These are phyloP conservation scores for Cyberlindnera maritima DNA, from an alignment of 805 yeast genomes.

Conservation along the genomic window DNA sequence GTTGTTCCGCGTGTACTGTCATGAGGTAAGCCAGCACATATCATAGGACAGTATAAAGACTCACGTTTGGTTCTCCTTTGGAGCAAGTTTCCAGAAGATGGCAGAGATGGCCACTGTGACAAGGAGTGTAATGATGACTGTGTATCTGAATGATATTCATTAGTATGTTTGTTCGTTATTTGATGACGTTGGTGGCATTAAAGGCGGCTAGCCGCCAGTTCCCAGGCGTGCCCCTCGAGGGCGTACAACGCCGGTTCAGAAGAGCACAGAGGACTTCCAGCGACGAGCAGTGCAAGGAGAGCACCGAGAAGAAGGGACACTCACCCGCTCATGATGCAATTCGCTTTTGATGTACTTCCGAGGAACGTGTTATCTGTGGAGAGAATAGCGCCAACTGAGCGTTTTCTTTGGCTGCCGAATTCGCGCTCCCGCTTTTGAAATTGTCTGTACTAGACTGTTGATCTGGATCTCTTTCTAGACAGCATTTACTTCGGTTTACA, in stretches of 20 bases:
- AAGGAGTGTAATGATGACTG: constrained; percentile 11
- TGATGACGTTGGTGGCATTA: not conserved
- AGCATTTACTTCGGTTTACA: too few relatives aligned
- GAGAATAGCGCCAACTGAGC: not conserved
- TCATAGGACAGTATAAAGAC: not conserved
- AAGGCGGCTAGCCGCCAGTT: not conserved
- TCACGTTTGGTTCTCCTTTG: constrained; percentile 71
- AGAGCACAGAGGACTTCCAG: not conserved
- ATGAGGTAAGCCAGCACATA: not conserved
- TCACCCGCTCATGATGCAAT: constrained; percentile 13
- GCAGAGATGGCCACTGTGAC: constrained; percentile 44
- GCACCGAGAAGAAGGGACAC: not conserved
- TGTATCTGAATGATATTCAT: constrained; percentile 5
- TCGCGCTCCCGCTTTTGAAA: not conserved
- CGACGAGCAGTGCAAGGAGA: not conserved
- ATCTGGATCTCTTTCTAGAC: not conserved
- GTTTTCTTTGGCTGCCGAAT: constrained; percentile 9
- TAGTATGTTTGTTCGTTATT: constrained; percentile 1
- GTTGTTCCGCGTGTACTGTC: not conserved
- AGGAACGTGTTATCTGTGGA: not conserved
- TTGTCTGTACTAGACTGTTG: not conserved
- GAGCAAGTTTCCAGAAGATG: constrained; percentile 83
- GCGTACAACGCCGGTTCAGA: not conserved
- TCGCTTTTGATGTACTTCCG: too few relatives aligned
- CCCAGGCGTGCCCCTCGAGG: not conserved